Percentiles rank a stretch among this genome's conserved stretches.
phyloP scores from a whole-genome alignment of 2,329 filamentous ascomycete species.

The Pestalotiopsis fici region DNA sequence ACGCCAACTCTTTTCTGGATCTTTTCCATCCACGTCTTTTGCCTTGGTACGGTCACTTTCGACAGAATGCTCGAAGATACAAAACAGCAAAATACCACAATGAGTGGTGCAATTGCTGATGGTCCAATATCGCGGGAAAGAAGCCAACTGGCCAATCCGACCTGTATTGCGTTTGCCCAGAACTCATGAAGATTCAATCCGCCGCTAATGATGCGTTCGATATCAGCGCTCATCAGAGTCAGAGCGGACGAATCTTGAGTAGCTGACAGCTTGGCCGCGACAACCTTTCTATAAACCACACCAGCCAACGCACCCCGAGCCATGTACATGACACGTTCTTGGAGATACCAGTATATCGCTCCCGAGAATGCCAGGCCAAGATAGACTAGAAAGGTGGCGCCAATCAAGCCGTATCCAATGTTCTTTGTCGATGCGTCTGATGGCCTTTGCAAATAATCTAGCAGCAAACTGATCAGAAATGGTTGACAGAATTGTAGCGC shows the following conservation, averaged over 20 bases:
- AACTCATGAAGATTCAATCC: conserved; percentile 37
- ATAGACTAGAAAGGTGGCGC: conserved; percentile 7
- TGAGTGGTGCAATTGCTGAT: conserved; percentile 48
- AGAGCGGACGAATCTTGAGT: too few relatives aligned
- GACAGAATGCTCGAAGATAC: conserved; percentile 19
- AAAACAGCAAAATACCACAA: conserved; percentile 34
- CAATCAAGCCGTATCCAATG: conserved; percentile 11
- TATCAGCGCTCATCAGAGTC: conserved; percentile 49
- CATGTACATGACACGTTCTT: conserved; percentile 20
- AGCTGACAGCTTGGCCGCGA: too few relatives aligned
- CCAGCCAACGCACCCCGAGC: too few relatives aligned
- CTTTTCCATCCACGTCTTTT: conserved; percentile 35
- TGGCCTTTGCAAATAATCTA: conserved; percentile 30
- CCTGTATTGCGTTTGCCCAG: conserved; percentile 42
- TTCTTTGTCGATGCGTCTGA: conserved; percentile 7
- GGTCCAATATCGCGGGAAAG: conserved; percentile 46
- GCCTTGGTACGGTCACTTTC: conserved; percentile 23
- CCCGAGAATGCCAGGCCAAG: conserved; percentile 3
- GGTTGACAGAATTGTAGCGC: too few relatives aligned
- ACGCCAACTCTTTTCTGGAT: conserved; percentile 33
- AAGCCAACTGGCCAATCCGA: conserved; percentile 46
- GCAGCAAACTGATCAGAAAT: conserved; percentile 39
- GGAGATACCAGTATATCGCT: conserved; percentile 4
- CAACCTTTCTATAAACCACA: conserved; percentile 20
- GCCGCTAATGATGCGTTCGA: conserved; percentile 41